A percentile compares a stretch with the other conserved stretches of the same genome.
These are phyloP conservation scores for Talaromyces proteolyticus DNA, from an alignment of 495 filamentous ascomycete species.

Conservation along the genomic window DNA sequence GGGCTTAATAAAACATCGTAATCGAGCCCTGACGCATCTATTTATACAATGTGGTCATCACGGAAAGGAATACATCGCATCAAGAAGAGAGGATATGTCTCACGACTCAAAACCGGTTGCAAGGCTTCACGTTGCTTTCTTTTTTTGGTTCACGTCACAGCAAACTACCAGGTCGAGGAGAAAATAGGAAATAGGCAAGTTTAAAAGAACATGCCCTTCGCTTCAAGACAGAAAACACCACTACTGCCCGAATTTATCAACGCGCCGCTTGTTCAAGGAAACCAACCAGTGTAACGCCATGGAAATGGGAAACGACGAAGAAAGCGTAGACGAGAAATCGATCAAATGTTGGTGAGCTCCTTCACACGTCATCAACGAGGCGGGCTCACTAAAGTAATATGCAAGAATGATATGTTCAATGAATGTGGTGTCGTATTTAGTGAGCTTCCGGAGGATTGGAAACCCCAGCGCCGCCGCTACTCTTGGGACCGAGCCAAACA, in stretches of 20 bases:
- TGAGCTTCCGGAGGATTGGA: neutral
- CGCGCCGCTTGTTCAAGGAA: conserved; percentile 5
- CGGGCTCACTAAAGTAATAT: conserved; percentile 4
- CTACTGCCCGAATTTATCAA: conserved; percentile 2
- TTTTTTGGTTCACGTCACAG: no score
- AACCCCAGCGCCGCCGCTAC: conserved; percentile 34
- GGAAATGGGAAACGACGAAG: conserved; percentile 1
- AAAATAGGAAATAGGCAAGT: neutral
- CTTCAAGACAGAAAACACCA: conserved; percentile 5
- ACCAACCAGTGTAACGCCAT: conserved; percentile 7
- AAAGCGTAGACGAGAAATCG: neutral
- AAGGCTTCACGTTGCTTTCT: neutral
- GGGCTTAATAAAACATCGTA: neutral
- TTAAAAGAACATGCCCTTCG: neutral
- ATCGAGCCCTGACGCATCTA: neutral
- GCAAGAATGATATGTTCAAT: conserved; percentile 5
- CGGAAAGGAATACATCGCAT: neutral
- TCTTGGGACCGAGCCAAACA: conserved; percentile 44
- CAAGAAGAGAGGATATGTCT: neutral
- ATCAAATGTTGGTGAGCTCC: conserved; percentile 1
- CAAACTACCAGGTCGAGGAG: neutral
- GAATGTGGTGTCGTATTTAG: conserved; percentile 3
- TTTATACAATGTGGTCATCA: neutral
- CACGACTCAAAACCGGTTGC: neutral
- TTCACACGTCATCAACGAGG: conserved; percentile 1